phyloP scores from a whole-genome alignment of 2,329 filamentous ascomycete genomes.

The Torrubiellomyces zombiae region DNA sequence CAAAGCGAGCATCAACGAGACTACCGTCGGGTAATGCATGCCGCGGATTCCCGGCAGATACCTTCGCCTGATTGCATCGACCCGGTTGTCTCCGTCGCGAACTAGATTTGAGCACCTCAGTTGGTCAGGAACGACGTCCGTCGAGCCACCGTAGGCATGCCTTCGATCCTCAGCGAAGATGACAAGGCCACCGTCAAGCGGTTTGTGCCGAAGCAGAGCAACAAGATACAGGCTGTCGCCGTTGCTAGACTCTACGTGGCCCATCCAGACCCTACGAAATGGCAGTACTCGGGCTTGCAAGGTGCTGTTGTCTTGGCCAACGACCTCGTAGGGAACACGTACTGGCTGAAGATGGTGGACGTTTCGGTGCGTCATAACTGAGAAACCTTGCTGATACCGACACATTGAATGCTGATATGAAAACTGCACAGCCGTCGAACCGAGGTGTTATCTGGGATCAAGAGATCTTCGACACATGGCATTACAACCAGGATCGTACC shows the following conservation, averaged over 20 bases:
- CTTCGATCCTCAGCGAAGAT: slow-evolving; percentile 65
- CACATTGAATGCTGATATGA: slow-evolving; percentile 2
- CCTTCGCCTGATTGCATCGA: too few relatives aligned
- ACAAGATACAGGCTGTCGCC: slow-evolving; percentile 94
- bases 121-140: too few relatives aligned
- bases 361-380: slow-evolving; percentile 48
- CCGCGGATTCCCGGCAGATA: too few relatives aligned
- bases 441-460: slow-evolving; percentile 92
- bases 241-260: slow-evolving; percentile 89
- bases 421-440: slow-evolving; percentile 42
- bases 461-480: slow-evolving; percentile 90
- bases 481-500: slow-evolving; percentile 89
- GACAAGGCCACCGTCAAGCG: slow-evolving; percentile 96
- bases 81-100: too few relatives aligned
- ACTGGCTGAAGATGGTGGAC: slow-evolving; percentile 95
- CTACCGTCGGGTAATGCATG: too few relatives aligned
- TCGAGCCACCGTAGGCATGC: too few relatives aligned
- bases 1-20: too few relatives aligned
- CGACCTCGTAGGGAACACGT: slow-evolving; percentile 86
- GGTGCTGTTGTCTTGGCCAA: slow-evolving; percentile 84
- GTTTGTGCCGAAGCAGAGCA: slow-evolving; percentile 78
- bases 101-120: too few relatives aligned
- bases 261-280: slow-evolving; percentile 69
- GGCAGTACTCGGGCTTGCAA: slow-evolving; percentile 88
- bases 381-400: background rate